phyloP scores from a whole-genome alignment of 2,329 filamentous ascomycete genomes.

The Diaporthe humulicola region DNA sequence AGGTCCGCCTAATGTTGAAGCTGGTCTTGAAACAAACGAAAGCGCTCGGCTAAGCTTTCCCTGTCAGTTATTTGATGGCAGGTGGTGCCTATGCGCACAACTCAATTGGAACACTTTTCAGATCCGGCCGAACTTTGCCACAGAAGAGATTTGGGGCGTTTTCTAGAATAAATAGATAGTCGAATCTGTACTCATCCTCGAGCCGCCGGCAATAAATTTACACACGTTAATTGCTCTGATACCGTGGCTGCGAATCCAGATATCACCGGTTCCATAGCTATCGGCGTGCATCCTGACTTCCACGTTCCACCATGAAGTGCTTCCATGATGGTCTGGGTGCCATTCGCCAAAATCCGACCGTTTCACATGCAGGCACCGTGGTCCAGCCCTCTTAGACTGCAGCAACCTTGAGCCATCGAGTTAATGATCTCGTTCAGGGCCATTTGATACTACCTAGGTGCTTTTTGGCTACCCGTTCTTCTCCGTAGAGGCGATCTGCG shows the following conservation, averaged over 20 bases:
- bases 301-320: neutral
- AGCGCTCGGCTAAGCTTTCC: conserved; percentile 28
- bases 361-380: neutral
- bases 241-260: neutral
- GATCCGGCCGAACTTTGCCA: neutral
- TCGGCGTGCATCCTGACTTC: neutral
- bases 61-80: conserved; percentile 9
- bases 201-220: neutral
- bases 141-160: neutral
- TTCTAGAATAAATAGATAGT: neutral
- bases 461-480: too few relatives aligned
- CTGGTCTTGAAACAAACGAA: conserved; percentile 27
- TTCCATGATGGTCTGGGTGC: neutral
- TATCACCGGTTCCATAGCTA: neutral
- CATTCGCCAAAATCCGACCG: neutral
- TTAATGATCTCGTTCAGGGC: too few relatives aligned
- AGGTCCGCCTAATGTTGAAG: conserved; percentile 21
- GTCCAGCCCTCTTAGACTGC: neutral
- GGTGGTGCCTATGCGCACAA: neutral
- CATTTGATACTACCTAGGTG: too few relatives aligned
- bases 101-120: neutral
- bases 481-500: too few relatives aligned
- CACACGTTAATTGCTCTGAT: too few relatives aligned
- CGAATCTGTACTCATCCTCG: too few relatives aligned
- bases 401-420: too few relatives aligned